Base-by-base conservation (phyloP, 305 asterid genomes). In the Caryopteris hybrid region DNA sequence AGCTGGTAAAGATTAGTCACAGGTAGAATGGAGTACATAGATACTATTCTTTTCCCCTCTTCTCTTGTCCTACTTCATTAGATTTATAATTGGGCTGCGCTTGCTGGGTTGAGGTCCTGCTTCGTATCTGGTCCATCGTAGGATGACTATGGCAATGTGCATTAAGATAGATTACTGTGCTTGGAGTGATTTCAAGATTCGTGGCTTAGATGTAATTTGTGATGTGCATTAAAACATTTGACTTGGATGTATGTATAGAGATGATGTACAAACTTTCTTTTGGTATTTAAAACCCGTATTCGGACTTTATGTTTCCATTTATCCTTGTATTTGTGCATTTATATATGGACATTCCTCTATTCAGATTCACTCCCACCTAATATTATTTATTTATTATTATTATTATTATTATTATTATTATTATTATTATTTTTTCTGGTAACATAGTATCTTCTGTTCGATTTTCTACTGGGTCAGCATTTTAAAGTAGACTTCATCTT, bases 71-170 rank as follows among this genome's bases (percentile, higher is more conserved):
- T 27, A 5, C 21, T n/a, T n/a, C n/a, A n/a, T n/a, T n/a, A n/a
- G n/a, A n/a, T n/a, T n/a, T n/a, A n/a, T n/a, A n/a, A n/a, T n/a
- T n/a, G n/a, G n/a, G n/a, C n/a, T n/a, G n/a, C n/a, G n/a, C 36
- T 14, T 8, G n/a, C 18, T n/a, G 8, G 69, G n/a, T 18, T 61
- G 56, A 23, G 68, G 4, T 36, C 46, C 4, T 45, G 57, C 25
- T 36, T n/a, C 43, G 14, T 13, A 5, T 46, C 21, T 8, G 57
- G 31, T n/a, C n/a, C n/a, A n/a, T n/a, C 4, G 18, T 17, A 46
- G n/a, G 68, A 57, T 46, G 68, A 25, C 21, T 48, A 12, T 64
- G 41, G 16, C 42, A 61, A 61, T 56, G 16, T 61, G 67, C 41
- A 25, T 12, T 16, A 22, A n/a, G 33, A 51, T 6, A 39, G 13